Evolutionary conservation across 371 early-diverging fungal species (phyloP), one percentile per base, ranked within the genome.

Genomic region (Dichotomocladium elegans): DNA sequence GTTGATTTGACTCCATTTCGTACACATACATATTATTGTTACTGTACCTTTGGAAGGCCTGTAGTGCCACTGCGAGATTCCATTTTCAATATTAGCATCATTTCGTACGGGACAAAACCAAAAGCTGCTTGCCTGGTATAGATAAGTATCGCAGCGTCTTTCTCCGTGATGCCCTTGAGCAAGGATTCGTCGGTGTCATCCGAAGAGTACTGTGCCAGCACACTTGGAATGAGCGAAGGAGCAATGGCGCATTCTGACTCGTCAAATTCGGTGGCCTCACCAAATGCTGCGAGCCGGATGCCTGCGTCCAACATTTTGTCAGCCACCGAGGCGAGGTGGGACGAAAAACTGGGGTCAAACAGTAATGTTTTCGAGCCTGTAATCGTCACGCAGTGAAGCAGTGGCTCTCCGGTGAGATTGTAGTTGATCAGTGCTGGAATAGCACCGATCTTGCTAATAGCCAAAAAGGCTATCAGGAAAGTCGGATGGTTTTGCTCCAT

Each of bases 111-210:
- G 34, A 2, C 10, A 49, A 11, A 22, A 19, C 7, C 11, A 1
- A 41, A 19, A 15, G 12, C 6, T 24, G n/a, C 24, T n/a, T 52
- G 44, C 53, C 53, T 52, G 3, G 77, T 77, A 25, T 73, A 77
- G 22, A 77, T 77, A 33, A 77, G 53, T 46, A 63, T 56, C 4
- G 69, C 71, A 26, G 69, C 41, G 49, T 70, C 71, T 2, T 51
- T 47, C 9, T 35, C 14, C 3, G 24, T 17, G n/a, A 59, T 40
- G 8, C 64, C 64, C 29, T 58, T 63, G 17, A 73, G 29, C 26
- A 46, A 54, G 0, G 47, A 41, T 22, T 70, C 72, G 30, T 52
- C 53, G 0, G 66, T 64, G 37, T 73, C 67, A 15, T 52, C 34
- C 19, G 70, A 69, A 9, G 64, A 47, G 53, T 47, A 67, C 0